Evolutionary conservation across 768 basidiomycete genomes (phyloP), one percentile per base, ranked within the genome.

Genomic region (Tubosaeta sp.): DNA sequence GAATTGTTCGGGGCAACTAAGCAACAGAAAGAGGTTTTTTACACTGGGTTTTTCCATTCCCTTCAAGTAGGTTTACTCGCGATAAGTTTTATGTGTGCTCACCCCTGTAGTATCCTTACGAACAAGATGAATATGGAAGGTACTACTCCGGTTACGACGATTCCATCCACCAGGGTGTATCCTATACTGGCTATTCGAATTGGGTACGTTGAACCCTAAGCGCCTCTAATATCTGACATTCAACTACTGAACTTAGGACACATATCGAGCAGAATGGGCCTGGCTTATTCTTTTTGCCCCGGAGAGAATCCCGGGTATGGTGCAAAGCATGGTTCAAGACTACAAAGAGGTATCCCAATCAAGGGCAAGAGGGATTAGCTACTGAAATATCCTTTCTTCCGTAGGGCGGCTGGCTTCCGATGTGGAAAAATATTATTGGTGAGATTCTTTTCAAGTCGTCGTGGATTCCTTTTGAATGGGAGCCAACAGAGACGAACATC

Each of bases 401-500:
- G 8, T 56, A 76, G 82, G 80, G 86, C 14, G 90, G 90, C 3
- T 89, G 89, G 87, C 69, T 92, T 32, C 90, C 90, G 0, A 90
- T 91, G 88, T 92, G 90, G 90, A 91, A 90, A 69, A 91, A 91
- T 54, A 77, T 91, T 13, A 80, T 86, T 22, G 82, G 82, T 80
- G 42, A 54, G 72, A 56, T 25, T 22, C 18, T 39, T 12, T 10
- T 25, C 12, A 41, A 25, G 18, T 3, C n/a, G 36, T 2, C 8
- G 13, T 2, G 4, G 13, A 24, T 32, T 24, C 16, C 22, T 44
- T 32, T 30, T 51, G 14, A 55, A 18, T 0, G 9, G 10, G 12
- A n/a, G 12, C 22, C 8, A 22, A 24, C 43, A 72, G 86, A 92
- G 61, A 90, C 89, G 1, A 92, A 89, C 57, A 90, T 90, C 58